Percentiles rank a stretch among this genome's conserved stretches.
Evolutionary conservation across 257 asterid species (phyloP).

Genomic region (Henckelia pumila): DNA sequence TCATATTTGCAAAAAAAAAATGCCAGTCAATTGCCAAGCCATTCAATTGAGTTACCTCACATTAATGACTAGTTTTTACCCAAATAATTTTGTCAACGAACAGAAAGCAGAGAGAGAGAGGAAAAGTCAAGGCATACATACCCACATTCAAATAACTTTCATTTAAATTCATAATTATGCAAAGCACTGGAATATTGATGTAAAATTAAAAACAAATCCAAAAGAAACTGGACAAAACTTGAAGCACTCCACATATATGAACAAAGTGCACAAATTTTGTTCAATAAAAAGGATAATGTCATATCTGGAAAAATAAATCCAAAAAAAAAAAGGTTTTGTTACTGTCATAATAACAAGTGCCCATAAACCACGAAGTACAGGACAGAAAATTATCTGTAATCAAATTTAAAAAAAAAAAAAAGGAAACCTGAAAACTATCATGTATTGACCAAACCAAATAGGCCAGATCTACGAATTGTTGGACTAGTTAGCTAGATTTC

Average conservation of each 20-base stretch:
- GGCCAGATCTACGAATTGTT: conserved; percentile 23
- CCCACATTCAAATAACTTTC: not conserved
- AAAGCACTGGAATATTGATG: not conserved
- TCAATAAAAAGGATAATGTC: not conserved
- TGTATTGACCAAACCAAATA: conserved; percentile 16
- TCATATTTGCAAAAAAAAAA: no score
- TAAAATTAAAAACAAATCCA: not conserved
- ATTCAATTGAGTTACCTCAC: not conserved
- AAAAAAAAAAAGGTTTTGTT: not conserved
- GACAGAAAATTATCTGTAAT: not conserved
- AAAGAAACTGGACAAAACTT: not conserved
- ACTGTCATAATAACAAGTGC: not conserved
- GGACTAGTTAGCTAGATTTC: conserved; percentile 19
- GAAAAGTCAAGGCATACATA: not conserved
- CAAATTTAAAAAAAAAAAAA: not conserved
- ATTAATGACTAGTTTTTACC: not conserved
- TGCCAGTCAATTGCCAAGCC: not conserved
- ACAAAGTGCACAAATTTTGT: not conserved
- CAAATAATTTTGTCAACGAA: no score
- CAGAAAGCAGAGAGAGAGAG: no score
- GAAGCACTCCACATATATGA: not conserved
- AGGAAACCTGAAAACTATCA: not conserved
- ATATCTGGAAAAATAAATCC: not conserved
- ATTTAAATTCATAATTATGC: not conserved
- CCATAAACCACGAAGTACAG: not conserved